These are phyloP conservation scores for Tremella fuciformis DNA, from an alignment of 768 basidiomycete genomes.

Conservation along the genomic window DNA sequence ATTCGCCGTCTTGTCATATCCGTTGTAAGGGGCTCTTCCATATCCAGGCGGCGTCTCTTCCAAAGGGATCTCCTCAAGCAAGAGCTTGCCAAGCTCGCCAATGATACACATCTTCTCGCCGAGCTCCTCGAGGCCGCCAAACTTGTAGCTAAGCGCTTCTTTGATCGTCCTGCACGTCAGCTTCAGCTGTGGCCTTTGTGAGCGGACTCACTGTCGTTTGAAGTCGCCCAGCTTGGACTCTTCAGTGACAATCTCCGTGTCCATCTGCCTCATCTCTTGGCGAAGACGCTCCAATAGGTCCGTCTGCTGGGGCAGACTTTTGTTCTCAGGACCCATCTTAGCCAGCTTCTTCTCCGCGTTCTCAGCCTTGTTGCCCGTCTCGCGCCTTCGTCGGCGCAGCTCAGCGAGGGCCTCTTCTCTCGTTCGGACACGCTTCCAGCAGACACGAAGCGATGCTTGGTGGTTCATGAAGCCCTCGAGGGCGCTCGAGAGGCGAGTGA, in stretches of 20 bases:
- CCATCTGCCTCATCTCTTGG: constrained; percentile 69
- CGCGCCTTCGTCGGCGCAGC: constrained; percentile 66
- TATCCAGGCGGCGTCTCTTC: constrained; percentile 77
- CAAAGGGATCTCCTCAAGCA: constrained; percentile 71
- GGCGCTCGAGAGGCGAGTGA: constrained; percentile 66
- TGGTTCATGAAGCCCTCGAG: constrained; percentile 68
- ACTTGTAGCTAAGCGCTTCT: constrained; percentile 76
- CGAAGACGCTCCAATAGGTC: constrained; percentile 68
- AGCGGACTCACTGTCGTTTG: constrained; percentile 60
- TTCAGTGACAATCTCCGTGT: constrained; percentile 76
- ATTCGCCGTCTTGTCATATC: constrained; percentile 62
- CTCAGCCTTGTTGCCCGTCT: constrained; percentile 69
- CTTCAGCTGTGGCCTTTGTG: not conserved
- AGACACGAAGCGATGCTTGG: constrained; percentile 65
- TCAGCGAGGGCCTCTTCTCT: constrained; percentile 80
- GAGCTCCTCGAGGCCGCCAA: constrained; percentile 78
- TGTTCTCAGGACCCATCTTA: constrained; percentile 87
- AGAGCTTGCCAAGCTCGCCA: constrained; percentile 58
- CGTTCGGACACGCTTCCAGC: constrained; percentile 77
- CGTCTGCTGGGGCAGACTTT: constrained; percentile 70
- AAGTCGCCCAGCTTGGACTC: constrained; percentile 78
- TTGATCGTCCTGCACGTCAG: constrained; percentile 55
- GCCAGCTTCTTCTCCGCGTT: constrained; percentile 79
- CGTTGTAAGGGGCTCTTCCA: constrained; percentile 66
- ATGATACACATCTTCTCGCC: constrained; percentile 73